Percentiles rank a stretch among this genome's conserved stretches.
Evolutionary conservation across 2,329 filamentous ascomycete genomes (phyloP).

Genomic region (Ophiostoma sp.): DNA sequence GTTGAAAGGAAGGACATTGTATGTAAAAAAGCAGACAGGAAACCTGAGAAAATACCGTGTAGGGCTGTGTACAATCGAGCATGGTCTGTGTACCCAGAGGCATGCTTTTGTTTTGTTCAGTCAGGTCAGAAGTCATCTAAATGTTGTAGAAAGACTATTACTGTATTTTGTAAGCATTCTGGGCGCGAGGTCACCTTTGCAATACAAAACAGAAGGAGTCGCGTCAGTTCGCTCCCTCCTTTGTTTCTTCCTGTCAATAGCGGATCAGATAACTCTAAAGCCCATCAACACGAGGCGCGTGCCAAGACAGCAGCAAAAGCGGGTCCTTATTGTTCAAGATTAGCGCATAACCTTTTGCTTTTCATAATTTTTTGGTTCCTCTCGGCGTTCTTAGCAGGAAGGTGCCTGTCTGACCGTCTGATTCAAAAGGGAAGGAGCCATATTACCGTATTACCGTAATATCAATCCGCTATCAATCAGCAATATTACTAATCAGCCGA

Average conservation of each 20-base stretch:
- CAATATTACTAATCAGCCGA: conserved; percentile 24
- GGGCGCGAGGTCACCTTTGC: not conserved
- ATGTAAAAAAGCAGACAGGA: too few relatives aligned
- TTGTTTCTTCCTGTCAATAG: not conserved
- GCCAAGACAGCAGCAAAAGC: not conserved
- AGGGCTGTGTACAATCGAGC: too few relatives aligned
- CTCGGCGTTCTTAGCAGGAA: conserved; percentile 6
- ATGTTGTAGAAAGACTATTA: too few relatives aligned
- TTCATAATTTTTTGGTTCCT: not conserved
- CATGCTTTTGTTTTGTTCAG: too few relatives aligned
- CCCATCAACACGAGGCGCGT: too few relatives aligned
- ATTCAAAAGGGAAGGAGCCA: not conserved
- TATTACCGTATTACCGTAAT: not conserved
- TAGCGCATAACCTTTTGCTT: not conserved
- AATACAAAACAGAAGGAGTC: not conserved
- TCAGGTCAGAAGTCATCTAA: too few relatives aligned
- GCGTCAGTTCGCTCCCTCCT: not conserved
- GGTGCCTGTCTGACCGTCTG: conserved; percentile 1
- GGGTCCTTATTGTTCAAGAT: not conserved
- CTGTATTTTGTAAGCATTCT: too few relatives aligned
- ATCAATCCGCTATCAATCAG: conserved; percentile 22
- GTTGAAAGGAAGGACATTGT: too few relatives aligned
- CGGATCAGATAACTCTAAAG: conserved; percentile 22
- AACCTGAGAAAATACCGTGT: too few relatives aligned
- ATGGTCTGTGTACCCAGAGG: too few relatives aligned